Conservation (phyloP, 352 stramenopile species). For the Phytophthora aleatoria region DNA sequence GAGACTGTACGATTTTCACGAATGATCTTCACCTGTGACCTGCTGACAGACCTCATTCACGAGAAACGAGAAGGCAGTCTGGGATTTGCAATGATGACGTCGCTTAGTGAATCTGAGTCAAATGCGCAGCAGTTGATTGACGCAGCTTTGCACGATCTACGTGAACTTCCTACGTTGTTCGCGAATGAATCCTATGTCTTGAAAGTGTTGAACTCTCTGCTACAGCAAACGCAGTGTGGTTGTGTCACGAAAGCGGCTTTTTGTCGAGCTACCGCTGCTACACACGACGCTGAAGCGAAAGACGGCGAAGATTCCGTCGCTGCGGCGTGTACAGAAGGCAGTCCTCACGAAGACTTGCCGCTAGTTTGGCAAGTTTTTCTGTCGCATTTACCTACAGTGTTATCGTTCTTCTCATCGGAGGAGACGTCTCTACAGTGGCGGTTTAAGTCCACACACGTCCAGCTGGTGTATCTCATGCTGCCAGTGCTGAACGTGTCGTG, state of each 20-base stretch:
- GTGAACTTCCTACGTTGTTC: conserved; percentile 55
- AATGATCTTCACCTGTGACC: conserved; percentile 82
- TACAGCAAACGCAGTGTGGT: conserved; percentile 73
- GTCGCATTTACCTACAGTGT: conserved; percentile 40
- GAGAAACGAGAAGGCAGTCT: conserved; percentile 63
- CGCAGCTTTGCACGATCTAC: conserved; percentile 44
- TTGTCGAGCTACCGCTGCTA: conserved; percentile 12
- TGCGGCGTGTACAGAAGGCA: conserved; percentile 30
- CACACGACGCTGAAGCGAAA: conserved; percentile 4
- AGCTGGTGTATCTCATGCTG: conserved; percentile 78
- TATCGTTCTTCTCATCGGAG: conserved; percentile 37
- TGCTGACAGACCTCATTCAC: conserved; percentile 80
- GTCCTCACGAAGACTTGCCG: conserved; percentile 59
- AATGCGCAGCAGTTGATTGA: conserved; percentile 49
- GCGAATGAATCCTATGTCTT: conserved; percentile 74
- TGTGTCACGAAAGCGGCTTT: conserved; percentile 69
- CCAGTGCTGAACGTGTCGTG: conserved; percentile 80
- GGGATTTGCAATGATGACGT: conserved; percentile 59
- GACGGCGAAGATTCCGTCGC: conserved; percentile 6
- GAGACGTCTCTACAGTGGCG: conserved; percentile 26
- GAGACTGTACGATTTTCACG: conserved; percentile 59
- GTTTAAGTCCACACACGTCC: conserved; percentile 68
- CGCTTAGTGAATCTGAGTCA: conserved; percentile 35
- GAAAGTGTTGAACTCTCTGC: conserved; percentile 81
- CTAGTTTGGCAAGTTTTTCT: conserved; percentile 74